Conservation (phyloP, 768 basidiomycete species). For the Phanerodontia chrysosporium region DNA sequence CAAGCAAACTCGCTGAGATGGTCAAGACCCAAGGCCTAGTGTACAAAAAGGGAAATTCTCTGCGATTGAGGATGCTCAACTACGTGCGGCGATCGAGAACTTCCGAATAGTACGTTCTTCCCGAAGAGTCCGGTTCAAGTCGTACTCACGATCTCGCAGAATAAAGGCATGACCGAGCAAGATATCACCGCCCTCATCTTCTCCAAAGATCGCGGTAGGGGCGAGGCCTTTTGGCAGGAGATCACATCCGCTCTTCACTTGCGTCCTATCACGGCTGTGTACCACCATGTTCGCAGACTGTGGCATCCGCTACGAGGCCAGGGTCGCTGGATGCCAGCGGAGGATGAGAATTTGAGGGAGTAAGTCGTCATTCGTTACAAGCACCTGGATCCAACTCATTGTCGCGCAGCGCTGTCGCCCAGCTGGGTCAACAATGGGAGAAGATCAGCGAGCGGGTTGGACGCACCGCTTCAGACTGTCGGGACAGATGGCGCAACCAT, state of each 20-base stretch:
- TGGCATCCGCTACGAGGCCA: slow-evolving; percentile 67
- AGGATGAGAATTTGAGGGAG: slow-evolving; percentile 64
- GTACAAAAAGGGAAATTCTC: slow-evolving; percentile 90
- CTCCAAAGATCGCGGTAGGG: slow-evolving; percentile 52
- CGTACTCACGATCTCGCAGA: slow-evolving; percentile 29
- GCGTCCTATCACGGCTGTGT: slow-evolving; percentile 79
- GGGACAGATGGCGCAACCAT: slow-evolving; percentile 84
- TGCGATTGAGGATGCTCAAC: slow-evolving; percentile 65
- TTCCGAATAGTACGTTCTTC: slow-evolving; percentile 51
- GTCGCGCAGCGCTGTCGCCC: slow-evolving; percentile 62
- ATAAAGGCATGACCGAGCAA: slow-evolving; percentile 47
- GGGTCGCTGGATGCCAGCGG: slow-evolving; percentile 65
- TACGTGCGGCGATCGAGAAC: slow-evolving; percentile 58
- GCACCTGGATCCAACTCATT: neutral
- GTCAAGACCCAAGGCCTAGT: slow-evolving; percentile 57
- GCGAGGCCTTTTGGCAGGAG: slow-evolving; percentile 74
- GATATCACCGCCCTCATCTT: slow-evolving; percentile 65
- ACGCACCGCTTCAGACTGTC: slow-evolving; percentile 74
- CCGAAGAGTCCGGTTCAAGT: neutral
- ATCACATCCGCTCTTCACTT: slow-evolving; percentile 68
- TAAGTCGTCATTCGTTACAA: slow-evolving; percentile 29
- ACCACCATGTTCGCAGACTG: slow-evolving; percentile 71
- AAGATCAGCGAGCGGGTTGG: slow-evolving; percentile 68
- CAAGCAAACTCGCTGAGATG: slow-evolving; percentile 63
- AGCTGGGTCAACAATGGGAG: slow-evolving; percentile 78